Evolutionary conservation across 371 early-diverging fungal species (phyloP), one percentile per base, ranked within the genome.

Genomic region (Haplosporangium sp.): DNA sequence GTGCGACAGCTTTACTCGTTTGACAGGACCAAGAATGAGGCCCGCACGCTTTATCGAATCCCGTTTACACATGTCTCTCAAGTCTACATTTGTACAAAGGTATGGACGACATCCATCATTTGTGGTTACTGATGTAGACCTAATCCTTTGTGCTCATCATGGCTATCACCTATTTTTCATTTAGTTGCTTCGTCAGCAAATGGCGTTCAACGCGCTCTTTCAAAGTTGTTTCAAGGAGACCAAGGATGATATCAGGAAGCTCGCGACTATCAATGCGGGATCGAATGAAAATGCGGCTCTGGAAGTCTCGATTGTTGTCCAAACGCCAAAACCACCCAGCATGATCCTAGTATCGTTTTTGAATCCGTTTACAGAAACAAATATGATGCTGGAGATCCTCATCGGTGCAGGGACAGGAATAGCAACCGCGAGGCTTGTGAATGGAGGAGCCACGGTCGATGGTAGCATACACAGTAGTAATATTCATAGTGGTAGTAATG

Each of bases 61-160:
- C 86, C 89, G 6, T 89, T 89, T 45, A 82, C 80, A 9, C 89
- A 89, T 55, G 85, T 86, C 40, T 83, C 81, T 23, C 87, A 89
- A 57, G 64, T 89, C 3, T 84, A 82, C 64, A 77, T 74, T 47
- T 86, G 87, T 47, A 74, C 84, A 18, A 83, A 83, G 81, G 86
- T 86, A 47, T 23, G 29, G 29, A 29, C 29, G 29, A 29, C 29
- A 29, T 4, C 29, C 29, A 29, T 29, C 29, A 29, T 29, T 29
- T 29, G 29, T 4, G 29, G 4, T 29, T 29, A 29, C 29, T 29
- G 29, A 29, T 29, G 29, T 29, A 29, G 29, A 29, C 4, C 29
- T 29, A 29, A 4, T 45, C 18, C 46, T 45, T 45, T 50, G 12
- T 48, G 14, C 21, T 43, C 12, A 58, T 29, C 36, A 12, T 45